Evolutionary conservation across 2,329 filamentous ascomycete species (phyloP), one percentile per base, ranked within the genome.

Genomic region (Drechslera avenae): DNA sequence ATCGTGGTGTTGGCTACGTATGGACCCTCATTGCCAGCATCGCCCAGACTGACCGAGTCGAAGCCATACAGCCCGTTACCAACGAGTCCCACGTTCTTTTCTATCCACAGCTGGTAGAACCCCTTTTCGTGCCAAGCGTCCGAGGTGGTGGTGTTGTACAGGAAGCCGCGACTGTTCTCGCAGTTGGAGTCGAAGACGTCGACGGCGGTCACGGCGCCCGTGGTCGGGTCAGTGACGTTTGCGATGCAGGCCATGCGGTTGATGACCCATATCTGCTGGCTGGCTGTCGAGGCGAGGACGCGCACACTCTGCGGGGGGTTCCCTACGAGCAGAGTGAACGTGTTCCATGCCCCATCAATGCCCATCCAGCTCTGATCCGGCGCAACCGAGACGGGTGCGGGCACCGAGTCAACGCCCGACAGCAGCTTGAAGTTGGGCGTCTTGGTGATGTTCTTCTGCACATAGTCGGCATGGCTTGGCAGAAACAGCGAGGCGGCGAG

Each of bases 231-330:
- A n/a, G 62, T 61, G 14, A 53, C 36, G 39, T 64, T 61, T 10
- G 46, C 35, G 13, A 58, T 32, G 39, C 68, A 71, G n/a, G 65
- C 69, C 35, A 51, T 47, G 26, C 39, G 79, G 32, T 71, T 56
- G 36, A 91, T 76, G 3, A 84, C 81, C 87, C 87, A 90, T 35
- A 87, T 85, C 70, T 90, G 87, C 30, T 88, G 89, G 34, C 86
- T 79, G 10, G 82, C 80, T 5, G 87, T 91, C 63, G 86, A 90
- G 43, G 86, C 79, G 10, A 83, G 75, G 42, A 86, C 79, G 57
- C 82, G 80, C 28, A 85, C 75, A 47, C 75, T 73, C 63, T 84
- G 81, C 18, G 72, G 68, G 12, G 83, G 81, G 6, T 73, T 76
- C 42, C 85, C 85, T 16, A 82, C 78, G 61, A 76, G 81, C 52